Percentiles rank a stretch among this genome's conserved stretches.
Evolutionary conservation across 208 protist species (phyloP).

Genomic region (Trypanosoma vivax): DNA sequence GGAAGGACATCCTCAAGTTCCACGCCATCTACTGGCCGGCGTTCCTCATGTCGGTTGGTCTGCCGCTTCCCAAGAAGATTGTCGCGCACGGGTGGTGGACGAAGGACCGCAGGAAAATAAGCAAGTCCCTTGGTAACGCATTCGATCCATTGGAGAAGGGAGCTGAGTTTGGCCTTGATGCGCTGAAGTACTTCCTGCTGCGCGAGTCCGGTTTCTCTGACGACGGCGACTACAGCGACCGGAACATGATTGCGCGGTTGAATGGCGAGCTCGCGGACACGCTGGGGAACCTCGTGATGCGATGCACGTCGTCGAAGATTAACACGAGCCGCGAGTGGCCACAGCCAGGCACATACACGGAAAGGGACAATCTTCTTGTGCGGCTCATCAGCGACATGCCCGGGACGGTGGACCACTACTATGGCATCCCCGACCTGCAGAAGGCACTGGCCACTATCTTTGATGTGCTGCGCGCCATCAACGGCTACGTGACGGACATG

Average conservation of each 20-base stretch:
- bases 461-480: constrained; percentile 78
- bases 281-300: constrained; percentile 90
- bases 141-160: constrained; percentile 90
- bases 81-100: constrained; percentile 95
- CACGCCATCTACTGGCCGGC: constrained; percentile 99
- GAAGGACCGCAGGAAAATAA: constrained; percentile 95
- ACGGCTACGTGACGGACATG: constrained; percentile 88
- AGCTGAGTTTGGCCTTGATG: constrained; percentile 82
- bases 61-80: constrained; percentile 89
- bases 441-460: constrained; percentile 80
- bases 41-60: constrained; percentile 94
- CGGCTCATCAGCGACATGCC: constrained; percentile 51
- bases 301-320: constrained; percentile 79
- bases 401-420: constrained; percentile 78
- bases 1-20: constrained; percentile 99
- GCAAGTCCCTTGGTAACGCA: constrained; percentile 97
- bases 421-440: constrained; percentile 82
- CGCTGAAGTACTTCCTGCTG: constrained; percentile 94
- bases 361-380: constrained; percentile 53
- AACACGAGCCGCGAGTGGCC: constrained; percentile 74
- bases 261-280: constrained; percentile 93
- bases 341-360: constrained; percentile 53
- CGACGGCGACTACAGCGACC: constrained; percentile 94
- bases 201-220: constrained; percentile 91
- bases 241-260: constrained; percentile 73